Evolutionary conservation across 2,329 filamentous ascomycete species (phyloP).

Genomic region (Pseudocercospora musae): DNA sequence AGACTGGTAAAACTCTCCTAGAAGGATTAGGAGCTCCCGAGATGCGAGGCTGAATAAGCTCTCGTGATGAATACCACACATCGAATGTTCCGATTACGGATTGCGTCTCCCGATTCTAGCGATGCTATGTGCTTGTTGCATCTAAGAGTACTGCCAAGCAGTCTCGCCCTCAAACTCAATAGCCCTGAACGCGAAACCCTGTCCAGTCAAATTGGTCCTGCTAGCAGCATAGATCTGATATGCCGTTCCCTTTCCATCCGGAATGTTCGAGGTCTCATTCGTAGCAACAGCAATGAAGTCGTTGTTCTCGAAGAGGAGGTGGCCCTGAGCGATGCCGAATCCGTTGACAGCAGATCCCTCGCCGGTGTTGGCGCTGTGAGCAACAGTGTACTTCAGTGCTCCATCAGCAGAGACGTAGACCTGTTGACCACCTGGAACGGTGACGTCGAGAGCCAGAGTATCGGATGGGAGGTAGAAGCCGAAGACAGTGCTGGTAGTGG

Average conservation of each 20-base stretch:
- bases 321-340: conserved; percentile 1
- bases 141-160: conserved; percentile 10
- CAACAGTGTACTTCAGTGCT: conserved; percentile 1
- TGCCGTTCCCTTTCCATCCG: neutral
- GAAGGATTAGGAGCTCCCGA: too few relatives aligned
- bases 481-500: conserved; percentile 25
- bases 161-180: neutral
- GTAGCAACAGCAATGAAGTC: conserved; percentile 5
- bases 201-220: conserved; percentile 2
- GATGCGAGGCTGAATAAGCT: too few relatives aligned
- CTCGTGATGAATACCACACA: too few relatives aligned
- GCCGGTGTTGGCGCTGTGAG: conserved; percentile 2
- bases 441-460: conserved; percentile 21
- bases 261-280: conserved; percentile 4
- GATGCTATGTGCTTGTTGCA: neutral
- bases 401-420: conserved; percentile 26
- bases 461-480: conserved; percentile 20
- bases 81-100: too few relatives aligned
- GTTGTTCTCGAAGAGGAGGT: conserved; percentile 6
- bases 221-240: conserved; percentile 13
- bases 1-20: too few relatives aligned
- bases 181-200: conserved; percentile 4
- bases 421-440: conserved; percentile 32
- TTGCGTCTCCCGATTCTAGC: neutral
- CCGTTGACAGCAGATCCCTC: neutral